Base-by-base conservation (phyloP, 352 stramenopile genomes). In the Saprolegnia diclina region DNA sequence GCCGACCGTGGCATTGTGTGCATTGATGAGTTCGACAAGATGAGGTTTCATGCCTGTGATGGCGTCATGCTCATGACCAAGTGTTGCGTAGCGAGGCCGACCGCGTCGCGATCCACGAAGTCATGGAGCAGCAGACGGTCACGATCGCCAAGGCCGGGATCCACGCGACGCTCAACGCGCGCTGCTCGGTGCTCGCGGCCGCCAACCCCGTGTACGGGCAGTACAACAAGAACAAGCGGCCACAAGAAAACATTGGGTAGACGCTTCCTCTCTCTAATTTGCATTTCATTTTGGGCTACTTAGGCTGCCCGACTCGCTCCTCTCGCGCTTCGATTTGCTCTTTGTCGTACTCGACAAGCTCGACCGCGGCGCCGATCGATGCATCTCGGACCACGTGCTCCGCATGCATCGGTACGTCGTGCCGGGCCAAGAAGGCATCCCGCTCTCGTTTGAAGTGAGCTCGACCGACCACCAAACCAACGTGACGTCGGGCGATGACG, bases 41-140 rank as follows among this genome's bases (percentile, higher is more conserved):
- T 99, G 95, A 97, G 87, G 80, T 94, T 71, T 24, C 65, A 53
- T 19, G 56, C 38, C 19, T 48, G 9, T 22, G 18, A 5, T 16
- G 59, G 9, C 0, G 24, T 44, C 32, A 55, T 19, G 37, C 29
- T 35, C 2, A 6, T 35, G 29, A 35, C 29, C 10, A 4, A 35
- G 29, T 35, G 57, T 16, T 16, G n/a, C 71, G 42, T 59, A 87
- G 85, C 74, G 86, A 99, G 77, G 90, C 88, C 16, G 97, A 99
- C 91, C 92, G 97, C 46, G 98, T 99, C 21, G 97, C 98, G 4
- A 99, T 99, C 73, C 98, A 99, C 85, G 98, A 99, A 91, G 85
- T 92, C 56, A 99, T 99, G 98, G 98, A 99, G 79, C 98, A 99
- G 76, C 98, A 99, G 74, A 99, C 98, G 1, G 97, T 99, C 4